Percentiles rank a stretch among this genome's conserved stretches.
Evolutionary conservation across 1,139 yeast genomes (phyloP).

Genomic region (Keqinozyma sinolaborantium): DNA sequence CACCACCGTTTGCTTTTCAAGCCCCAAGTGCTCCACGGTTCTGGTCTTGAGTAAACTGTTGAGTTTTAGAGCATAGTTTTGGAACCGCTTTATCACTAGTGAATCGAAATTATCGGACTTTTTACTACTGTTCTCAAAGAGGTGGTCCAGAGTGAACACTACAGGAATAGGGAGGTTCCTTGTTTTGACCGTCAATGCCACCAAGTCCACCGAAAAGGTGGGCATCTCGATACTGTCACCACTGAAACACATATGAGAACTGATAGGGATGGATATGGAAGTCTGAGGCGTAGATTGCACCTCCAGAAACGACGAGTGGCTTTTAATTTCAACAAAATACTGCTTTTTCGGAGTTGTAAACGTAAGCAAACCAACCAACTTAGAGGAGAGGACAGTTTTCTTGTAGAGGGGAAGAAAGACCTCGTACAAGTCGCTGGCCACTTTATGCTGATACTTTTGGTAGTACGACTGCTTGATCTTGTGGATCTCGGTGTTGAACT

Average conservation of each 20-base stretch:
- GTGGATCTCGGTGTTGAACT: conserved; percentile 16
- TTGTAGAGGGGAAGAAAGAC: conserved; percentile 31
- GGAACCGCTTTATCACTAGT: conserved; percentile 28
- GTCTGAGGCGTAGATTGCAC: conserved; percentile 9
- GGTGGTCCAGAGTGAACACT: conserved; percentile 33
- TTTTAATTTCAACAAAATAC: conserved; percentile 14
- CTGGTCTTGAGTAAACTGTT: conserved; percentile 22
- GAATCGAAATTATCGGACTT: conserved; percentile 29
- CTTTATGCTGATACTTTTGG: conserved; percentile 14
- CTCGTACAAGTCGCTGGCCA: conserved; percentile 19
- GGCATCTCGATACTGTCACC: conserved; percentile 4
- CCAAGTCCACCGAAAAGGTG: conserved; percentile 26
- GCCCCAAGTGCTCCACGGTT: conserved; percentile 20
- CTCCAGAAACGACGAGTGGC: conserved; percentile 7
- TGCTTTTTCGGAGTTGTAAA: conserved; percentile 29
- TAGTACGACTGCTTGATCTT: conserved; percentile 31
- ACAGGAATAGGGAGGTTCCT: conserved; percentile 33
- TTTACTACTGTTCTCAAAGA: conserved; percentile 29
- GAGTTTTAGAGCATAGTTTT: conserved; percentile 28
- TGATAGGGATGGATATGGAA: conserved; percentile 22
- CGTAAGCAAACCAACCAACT: conserved; percentile 30
- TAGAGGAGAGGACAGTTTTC: conserved; percentile 27
- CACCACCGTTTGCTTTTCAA: conserved; percentile 22
- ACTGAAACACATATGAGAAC: conserved; percentile 17
- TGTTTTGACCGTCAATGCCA: conserved; percentile 29